Base-by-base conservation (phyloP, 345 rosid species). In the Ricinus communis region DNA sequence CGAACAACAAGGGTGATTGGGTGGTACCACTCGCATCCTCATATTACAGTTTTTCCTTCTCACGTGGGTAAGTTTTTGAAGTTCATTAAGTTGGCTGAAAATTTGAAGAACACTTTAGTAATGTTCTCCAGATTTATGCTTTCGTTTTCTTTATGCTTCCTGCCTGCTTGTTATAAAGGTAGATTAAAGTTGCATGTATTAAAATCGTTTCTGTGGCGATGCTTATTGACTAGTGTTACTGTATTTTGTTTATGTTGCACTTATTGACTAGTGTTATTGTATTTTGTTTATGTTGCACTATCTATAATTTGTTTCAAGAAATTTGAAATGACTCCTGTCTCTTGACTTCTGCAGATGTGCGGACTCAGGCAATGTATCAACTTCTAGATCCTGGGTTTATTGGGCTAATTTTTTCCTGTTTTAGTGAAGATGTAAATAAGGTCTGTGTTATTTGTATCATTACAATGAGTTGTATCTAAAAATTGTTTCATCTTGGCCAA, bases 1-100 rank as follows among this genome's bases (percentile, higher is more conserved):
- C 85, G 86, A 80, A 95, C 93, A 21, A 95, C 98, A 59, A 82
- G 98, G 49, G 99, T 95, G 63, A 95, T 95, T 33, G 99, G 99
- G 62, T 95, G 99, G 99, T 95, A 95, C 62, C 99, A 95, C 86
- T 95, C 98, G 15, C 99, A 95, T 81, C 98, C 98, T 59, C 98
- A 95, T 77, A 92, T 92, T 63, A 95, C 99, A 13, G 99, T 95
- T 65, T 89, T 95, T 69, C 99, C 99, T 73, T 95, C 99, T 51
- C 98, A 95, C 83, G 97, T 95, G 70, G 98, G 98, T 92, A 82
- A 74, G 90, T 66, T 43, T 19, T 67, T 12, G 53, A 61, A 45
- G 38, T 52, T 8, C 41, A 18, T 5, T 38, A 30, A 24, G 52
- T 49, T 70, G 30, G n/a, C 33, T 28, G 46, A 14, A 53, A 49